A percentile compares a stretch with the other conserved stretches of the same genome.
Evolutionary conservation across 371 early-diverging fungal species (phyloP).

Genomic region (Mucor velutinosus): DNA sequence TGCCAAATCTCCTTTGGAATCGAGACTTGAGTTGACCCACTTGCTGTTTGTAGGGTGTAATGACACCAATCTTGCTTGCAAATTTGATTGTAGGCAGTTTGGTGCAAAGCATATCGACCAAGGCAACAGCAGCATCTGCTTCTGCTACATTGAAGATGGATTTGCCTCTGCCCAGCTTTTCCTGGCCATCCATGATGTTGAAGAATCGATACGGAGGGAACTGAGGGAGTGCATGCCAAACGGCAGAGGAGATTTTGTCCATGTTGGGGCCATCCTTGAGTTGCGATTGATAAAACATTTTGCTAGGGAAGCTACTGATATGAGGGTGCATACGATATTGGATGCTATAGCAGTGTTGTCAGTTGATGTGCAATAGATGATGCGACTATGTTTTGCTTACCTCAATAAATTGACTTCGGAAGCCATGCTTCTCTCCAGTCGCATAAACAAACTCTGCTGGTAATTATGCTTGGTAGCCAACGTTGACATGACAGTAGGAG

Average conservation of each 20-base stretch:
- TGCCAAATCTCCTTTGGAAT: conserved; percentile 70
- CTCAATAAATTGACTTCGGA: conserved; percentile 72
- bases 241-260: conserved; percentile 58
- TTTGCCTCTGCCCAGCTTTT: conserved; percentile 64
- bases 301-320: conserved; percentile 84
- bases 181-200: conserved; percentile 73
- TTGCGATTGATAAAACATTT: conserved; percentile 79
- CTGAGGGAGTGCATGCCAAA: conserved; percentile 73
- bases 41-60: conserved; percentile 94
- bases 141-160: conserved; percentile 87
- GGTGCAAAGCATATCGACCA: conserved; percentile 66
- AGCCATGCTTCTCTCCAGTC: conserved; percentile 70
- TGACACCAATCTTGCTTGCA: conserved; percentile 80
- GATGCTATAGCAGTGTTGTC: conserved; percentile 47
- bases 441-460: conserved; percentile 88
- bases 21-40: conserved; percentile 66
- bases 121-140: conserved; percentile 70
- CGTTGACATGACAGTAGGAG: conserved; percentile 89
- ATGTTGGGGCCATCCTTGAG: conserved; percentile 82
- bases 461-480: conserved; percentile 76
- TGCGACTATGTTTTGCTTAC: conserved; percentile 25
- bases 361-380: background rate
- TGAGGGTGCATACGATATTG: conserved; percentile 98
- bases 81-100: conserved; percentile 67
- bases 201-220: conserved; percentile 84